Evolutionary conservation across 75 land plant genomes (phyloP), one percentile per base, ranked within the genome.

Genomic region (Pinus tabuliformis): DNA sequence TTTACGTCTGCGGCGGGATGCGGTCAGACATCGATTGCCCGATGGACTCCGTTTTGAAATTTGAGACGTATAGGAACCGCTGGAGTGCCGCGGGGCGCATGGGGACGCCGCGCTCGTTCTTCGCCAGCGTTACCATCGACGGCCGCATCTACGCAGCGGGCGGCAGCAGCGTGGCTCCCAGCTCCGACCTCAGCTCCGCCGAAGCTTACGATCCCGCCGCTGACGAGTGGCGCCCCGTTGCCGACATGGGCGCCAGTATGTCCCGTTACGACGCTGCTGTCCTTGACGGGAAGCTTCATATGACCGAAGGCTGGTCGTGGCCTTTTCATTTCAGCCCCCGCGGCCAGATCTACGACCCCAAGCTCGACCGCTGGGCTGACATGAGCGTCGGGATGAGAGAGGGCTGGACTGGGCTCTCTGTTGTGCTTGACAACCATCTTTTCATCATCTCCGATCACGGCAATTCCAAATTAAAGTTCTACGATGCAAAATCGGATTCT

Each of bases 251-350:
- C 2, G 74, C 81, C 0, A 82, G 81, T 70, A 85, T 91, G 88
- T 82, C 92, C 0, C 66, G 83, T 4, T 91, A 88, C 52, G 94
- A 91, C 75, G 77, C 94, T 0, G 91, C 92, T 1, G 89, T 91
- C 18, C 79, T 91, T 15, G 56, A 85, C 52, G 90, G 89, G 17
- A 91, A 83, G 60, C 86, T 91, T 13, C 75, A 82, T 57, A 78
- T 91, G 21, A 91, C 94, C 1, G 92, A 91, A 73, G 94, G 94
- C 18, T 91, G 94, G 89, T 62, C 82, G 11, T 91, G 91, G 91
- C 94, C 94, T 3, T 91, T 91, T 73, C 62, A 76, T 49, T 82
- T 76, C 33, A 83, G 85, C 24, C 94, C 94, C 0, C 81, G 92
- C 22, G 94, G 94, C 21, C 92, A 89, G 65, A 80, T 91, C 21